These are phyloP conservation scores for Zymoseptoria pseudotritici DNA, from an alignment of 2,329 filamentous ascomycete genomes.

Conservation along the genomic window DNA sequence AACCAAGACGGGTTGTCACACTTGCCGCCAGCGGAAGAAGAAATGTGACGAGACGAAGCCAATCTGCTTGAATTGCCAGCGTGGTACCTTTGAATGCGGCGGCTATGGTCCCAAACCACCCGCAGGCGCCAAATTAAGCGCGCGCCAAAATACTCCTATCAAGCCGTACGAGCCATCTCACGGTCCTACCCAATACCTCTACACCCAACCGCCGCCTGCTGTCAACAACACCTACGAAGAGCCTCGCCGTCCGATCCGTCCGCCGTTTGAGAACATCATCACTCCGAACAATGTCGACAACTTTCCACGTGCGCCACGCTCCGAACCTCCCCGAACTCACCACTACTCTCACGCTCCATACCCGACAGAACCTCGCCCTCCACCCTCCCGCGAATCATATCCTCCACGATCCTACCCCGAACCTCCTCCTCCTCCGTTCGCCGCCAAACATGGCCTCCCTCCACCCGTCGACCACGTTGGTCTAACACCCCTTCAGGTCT, in stretches of 20 bases:
- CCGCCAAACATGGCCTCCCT: neutral
- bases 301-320: constrained; percentile 3
- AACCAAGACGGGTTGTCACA: constrained; percentile 92
- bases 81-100: constrained; percentile 82
- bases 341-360: constrained; percentile 3
- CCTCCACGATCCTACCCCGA: constrained; percentile 9
- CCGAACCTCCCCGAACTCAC: neutral
- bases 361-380: constrained; percentile 9
- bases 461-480: neutral
- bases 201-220: neutral
- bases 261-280: constrained; percentile 8
- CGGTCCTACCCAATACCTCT: constrained; percentile 8
- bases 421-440: constrained; percentile 6
- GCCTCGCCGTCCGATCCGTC: neutral
- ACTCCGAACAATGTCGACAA: constrained; percentile 10
- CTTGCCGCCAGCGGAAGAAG: constrained; percentile 87
- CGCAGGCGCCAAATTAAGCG: constrained; percentile 9
- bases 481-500: neutral
- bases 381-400: neutral
- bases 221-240: constrained; percentile 1
- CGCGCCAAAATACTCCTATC: constrained; percentile 1
- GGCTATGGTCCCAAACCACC: constrained; percentile 59
- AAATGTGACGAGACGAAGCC: constrained; percentile 95
- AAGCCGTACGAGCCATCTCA: constrained; percentile 13
- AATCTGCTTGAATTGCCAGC: constrained; percentile 83